phyloP scores from a whole-genome alignment of 164 flowering plant genomes.

The Magnolia officinalis region DNA sequence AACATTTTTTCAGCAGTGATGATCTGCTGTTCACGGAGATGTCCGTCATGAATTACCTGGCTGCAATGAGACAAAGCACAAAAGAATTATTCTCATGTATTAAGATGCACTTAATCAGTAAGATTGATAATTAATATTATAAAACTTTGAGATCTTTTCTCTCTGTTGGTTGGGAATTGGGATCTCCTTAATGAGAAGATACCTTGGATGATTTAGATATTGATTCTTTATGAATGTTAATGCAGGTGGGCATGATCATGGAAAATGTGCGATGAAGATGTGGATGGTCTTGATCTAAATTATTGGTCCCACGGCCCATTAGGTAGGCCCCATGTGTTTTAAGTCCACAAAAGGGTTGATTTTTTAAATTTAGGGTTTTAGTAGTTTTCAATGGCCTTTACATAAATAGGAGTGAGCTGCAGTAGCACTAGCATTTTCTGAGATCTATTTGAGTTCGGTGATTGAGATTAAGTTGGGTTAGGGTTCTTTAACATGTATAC shows the following conservation, averaged over 20 bases:
- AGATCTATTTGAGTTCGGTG: no score
- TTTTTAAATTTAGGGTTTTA: neutral
- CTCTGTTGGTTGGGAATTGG: neutral
- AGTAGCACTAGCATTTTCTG: no score
- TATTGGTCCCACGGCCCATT: neutral
- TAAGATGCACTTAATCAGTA: neutral
- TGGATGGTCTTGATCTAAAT: no score
- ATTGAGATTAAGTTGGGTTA: no score
- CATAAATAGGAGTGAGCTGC: no score
- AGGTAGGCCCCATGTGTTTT: neutral
- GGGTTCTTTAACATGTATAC: no score
- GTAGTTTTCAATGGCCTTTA: no score
- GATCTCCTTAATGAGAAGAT: neutral
- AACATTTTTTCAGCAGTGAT: conserved; percentile 55
- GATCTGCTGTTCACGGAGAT: conserved; percentile 46
- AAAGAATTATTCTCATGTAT: neutral
- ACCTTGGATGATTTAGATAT: neutral
- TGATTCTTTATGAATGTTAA: neutral
- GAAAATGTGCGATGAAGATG: neutral
- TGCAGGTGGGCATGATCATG: neutral
- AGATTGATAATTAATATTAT: neutral
- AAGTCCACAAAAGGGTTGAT: no score
- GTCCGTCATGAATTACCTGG: conserved; percentile 41
- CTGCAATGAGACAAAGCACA: conserved; percentile 34
- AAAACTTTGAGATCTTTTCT: neutral